These are phyloP conservation scores for Dothistroma septosporum DNA, from an alignment of 2,329 filamentous ascomycete species.

Conservation along the genomic window DNA sequence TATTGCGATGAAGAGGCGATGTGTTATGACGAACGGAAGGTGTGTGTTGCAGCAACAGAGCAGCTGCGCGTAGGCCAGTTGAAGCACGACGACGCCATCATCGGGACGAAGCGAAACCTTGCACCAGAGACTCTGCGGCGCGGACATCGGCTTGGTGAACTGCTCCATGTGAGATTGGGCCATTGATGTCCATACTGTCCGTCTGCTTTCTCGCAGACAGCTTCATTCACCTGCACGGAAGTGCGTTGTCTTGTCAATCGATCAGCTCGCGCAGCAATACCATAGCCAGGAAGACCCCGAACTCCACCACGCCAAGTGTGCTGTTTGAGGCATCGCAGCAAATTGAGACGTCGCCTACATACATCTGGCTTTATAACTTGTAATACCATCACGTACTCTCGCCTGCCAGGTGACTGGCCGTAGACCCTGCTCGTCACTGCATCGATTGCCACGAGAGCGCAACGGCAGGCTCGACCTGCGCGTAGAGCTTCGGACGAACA, in stretches of 20 bases:
- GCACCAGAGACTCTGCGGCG: no score
- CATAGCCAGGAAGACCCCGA: not conserved
- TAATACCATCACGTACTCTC: not conserved
- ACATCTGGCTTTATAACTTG: not conserved
- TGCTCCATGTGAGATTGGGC: no score
- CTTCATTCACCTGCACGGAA: not conserved
- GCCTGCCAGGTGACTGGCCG: not conserved
- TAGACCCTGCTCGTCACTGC: not conserved
- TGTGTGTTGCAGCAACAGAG: not conserved
- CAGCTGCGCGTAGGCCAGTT: no score
- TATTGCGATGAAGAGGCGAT: not conserved
- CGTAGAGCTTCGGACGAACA: not conserved
- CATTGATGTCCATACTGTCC: no score
- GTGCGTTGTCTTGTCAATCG: not conserved
- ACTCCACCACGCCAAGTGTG: slow-evolving; percentile 2
- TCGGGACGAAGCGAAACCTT: no score
- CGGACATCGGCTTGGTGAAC: no score
- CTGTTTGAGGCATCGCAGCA: slow-evolving; percentile 3
- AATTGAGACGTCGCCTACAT: not conserved
- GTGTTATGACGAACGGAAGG: not conserved
- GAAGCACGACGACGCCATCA: no score
- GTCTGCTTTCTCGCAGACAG: not conserved
- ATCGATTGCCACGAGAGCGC: not conserved
- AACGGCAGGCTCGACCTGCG: slow-evolving; percentile 1
- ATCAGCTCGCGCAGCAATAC: not conserved